A percentile compares a stretch with the other conserved stretches of the same genome.
Evolutionary conservation across 305 asterid species (phyloP).

Genomic region (Fraxinus albicans): DNA sequence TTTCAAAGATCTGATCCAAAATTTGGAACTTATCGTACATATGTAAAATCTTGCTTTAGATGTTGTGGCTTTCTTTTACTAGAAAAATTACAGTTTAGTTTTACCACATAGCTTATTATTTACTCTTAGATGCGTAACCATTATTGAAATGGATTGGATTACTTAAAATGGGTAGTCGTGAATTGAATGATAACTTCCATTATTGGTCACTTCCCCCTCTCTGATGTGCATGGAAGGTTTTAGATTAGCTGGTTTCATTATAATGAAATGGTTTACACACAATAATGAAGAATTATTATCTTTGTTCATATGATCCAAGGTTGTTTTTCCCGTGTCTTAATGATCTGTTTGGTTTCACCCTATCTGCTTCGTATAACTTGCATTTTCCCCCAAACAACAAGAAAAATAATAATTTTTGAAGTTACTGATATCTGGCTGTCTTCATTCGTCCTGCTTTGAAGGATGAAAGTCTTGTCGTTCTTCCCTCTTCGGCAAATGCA

Average conservation of each 20-base stretch:
- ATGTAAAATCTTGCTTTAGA: background rate
- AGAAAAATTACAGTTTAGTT: background rate
- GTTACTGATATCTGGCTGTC: background rate
- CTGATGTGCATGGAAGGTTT: background rate
- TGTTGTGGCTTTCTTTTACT: background rate
- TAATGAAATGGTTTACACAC: background rate
- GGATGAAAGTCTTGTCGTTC: constrained; percentile 58
- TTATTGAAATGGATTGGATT: no score
- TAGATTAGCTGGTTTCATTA: background rate
- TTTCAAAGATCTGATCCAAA: background rate
- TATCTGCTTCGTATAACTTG: background rate
- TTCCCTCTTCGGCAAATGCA: constrained; percentile 40
- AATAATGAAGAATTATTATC: background rate
- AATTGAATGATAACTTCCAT: no score
- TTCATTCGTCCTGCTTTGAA: constrained; percentile 18
- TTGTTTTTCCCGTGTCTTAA: background rate
- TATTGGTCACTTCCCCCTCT: background rate
- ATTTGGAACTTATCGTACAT: background rate
- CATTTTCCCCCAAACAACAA: background rate
- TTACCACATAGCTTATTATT: background rate
- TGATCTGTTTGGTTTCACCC: background rate
- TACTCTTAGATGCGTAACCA: background rate
- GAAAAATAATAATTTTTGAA: background rate
- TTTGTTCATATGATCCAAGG: background rate
- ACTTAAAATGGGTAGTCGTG: no score